phyloP scores from a whole-genome alignment of 2,329 filamentous ascomycete species.

The Colletotrichum falcatum region DNA sequence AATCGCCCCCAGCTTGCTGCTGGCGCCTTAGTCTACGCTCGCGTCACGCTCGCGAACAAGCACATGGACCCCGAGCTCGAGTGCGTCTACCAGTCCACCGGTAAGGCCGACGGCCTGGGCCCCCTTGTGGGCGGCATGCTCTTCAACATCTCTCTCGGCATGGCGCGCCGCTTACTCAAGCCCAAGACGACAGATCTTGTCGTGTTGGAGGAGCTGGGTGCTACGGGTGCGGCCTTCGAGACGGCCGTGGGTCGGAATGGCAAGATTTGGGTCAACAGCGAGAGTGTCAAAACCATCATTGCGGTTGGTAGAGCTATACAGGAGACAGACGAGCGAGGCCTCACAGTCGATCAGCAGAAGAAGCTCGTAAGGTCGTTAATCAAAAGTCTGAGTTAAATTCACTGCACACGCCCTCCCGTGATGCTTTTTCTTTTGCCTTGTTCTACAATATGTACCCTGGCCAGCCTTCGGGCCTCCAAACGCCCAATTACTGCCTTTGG shows the following conservation, averaged over 20 bases:
- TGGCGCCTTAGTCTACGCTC: slow-evolving; percentile 89
- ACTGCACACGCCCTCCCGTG: slow-evolving; percentile 27
- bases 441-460: slow-evolving; percentile 35
- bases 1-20: slow-evolving; percentile 81
- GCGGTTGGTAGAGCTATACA: slow-evolving; percentile 82
- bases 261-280: slow-evolving; percentile 89
- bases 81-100: slow-evolving; percentile 87
- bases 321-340: slow-evolving; percentile 77
- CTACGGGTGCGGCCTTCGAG: slow-evolving; percentile 86
- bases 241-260: slow-evolving; percentile 94
- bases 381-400: slow-evolving; percentile 64
- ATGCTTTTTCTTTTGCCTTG: slow-evolving; percentile 39
- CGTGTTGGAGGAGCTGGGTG: slow-evolving; percentile 82
- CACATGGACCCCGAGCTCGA: slow-evolving; percentile 92
- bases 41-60: slow-evolving; percentile 80
- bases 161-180: slow-evolving; percentile 84
- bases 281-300: slow-evolving; percentile 77
- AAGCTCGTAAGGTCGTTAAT: slow-evolving; percentile 76
- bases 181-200: slow-evolving; percentile 72
- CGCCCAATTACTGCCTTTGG: slow-evolving; percentile 15
- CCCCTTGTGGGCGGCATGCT: slow-evolving; percentile 88
- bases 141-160: slow-evolving; percentile 81
- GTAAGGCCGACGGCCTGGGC: slow-evolving; percentile 89
- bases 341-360: slow-evolving; percentile 75
- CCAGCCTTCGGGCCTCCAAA: slow-evolving; percentile 27